Evolutionary conservation across 1,139 yeast genomes (phyloP), one percentile per base, ranked within the genome.

Genomic region (Geotrichum restrictum): DNA sequence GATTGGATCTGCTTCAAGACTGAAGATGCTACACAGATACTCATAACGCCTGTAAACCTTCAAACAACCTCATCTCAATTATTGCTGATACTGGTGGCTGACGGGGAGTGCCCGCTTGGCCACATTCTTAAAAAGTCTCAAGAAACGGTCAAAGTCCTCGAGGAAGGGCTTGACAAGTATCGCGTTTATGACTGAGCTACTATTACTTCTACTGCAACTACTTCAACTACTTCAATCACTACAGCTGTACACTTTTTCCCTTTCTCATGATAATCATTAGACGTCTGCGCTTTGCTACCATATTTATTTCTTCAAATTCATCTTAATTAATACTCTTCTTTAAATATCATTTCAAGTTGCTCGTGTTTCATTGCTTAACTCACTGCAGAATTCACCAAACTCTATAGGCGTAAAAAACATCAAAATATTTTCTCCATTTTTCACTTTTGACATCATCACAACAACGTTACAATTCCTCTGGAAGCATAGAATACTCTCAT

Each of bases 81-180:
- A 40, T 53, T 64, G 44, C 53, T 63, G 36, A 52, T 64, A 8
- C 50, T 63, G 16, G 63, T 64, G n/a, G 64, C 66, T 6, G 64
- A 64, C 46, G 61, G 60, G 33, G 59, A 54, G 2, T 62, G 65
- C 7, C 66, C 68, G 1, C 53, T 62, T 36, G 68, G 68, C 1
- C 46, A 58, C 27, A 49, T 63, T 42, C 55, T 58, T 24, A 56
- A 55, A 19, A 62, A 62, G 52, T 53, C 64, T 1, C 53, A 51
- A 29, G 63, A 64, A 40, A 60, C 65, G n/a, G 61, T 57, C 10
- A 50, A 48, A 13, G 62, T 62, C 10, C 54, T 65, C 29, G 60
- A 58, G 39, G 56, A 57, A 19, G 67, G 66, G 1, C 53, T 64
- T 29, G 55, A 56, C 16, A 60, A 60, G 33, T 64, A 57, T 47